phyloP scores from a whole-genome alignment of 2,329 filamentous ascomycete genomes.

The Whalleya microplaca region DNA sequence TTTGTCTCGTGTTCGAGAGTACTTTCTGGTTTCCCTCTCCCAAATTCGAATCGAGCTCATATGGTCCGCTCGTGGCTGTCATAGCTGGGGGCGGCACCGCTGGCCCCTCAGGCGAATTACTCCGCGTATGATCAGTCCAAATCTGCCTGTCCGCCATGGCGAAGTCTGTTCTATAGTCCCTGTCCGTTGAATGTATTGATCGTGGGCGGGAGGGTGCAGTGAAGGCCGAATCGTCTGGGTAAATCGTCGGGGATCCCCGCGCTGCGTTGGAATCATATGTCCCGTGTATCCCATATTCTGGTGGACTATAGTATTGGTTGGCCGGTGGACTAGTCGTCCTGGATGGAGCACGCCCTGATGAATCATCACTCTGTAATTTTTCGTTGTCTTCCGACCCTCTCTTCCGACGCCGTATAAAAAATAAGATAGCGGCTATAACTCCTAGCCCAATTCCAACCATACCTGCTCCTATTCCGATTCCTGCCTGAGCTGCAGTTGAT shows the following conservation, averaged over 20 bases:
- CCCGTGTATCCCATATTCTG: no score
- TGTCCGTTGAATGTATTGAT: not conserved
- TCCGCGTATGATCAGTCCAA: conserved; percentile 8
- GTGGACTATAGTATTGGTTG: no score
- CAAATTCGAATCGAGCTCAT: not conserved
- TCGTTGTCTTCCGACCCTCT: not conserved
- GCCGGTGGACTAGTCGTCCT: not conserved
- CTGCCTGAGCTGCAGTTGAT: not conserved
- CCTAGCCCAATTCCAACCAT: conserved; percentile 1
- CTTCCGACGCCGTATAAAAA: not conserved
- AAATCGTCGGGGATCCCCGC: not conserved
- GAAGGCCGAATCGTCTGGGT: not conserved
- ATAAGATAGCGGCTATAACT: not conserved
- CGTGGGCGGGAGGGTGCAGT: not conserved
- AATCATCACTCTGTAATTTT: not conserved
- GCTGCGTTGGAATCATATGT: no score
- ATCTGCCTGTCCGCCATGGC: conserved; percentile 10
- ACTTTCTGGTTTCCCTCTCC: not conserved
- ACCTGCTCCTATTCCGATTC: conserved; percentile 4
- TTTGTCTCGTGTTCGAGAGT: no score
- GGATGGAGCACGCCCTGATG: no score
- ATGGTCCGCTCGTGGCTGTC: not conserved
- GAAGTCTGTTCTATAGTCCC: conserved; percentile 8
- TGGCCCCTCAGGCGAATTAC: not conserved
- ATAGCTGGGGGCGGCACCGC: not conserved